These are phyloP conservation scores for Nitzschia palea DNA, from an alignment of 108 stramenopile genomes.

Conservation along the genomic window DNA sequence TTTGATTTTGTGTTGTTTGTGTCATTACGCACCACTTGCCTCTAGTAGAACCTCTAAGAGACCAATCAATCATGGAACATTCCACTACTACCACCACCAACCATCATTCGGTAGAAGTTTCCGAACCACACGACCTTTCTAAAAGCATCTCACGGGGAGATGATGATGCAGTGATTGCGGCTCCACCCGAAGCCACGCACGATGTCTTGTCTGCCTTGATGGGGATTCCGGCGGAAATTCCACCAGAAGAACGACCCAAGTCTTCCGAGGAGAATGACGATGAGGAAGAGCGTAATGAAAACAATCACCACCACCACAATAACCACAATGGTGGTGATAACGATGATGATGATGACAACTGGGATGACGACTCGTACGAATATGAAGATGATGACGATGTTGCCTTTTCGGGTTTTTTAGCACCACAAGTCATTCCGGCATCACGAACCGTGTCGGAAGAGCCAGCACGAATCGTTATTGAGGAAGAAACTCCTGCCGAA, in stretches of 20 bases:
- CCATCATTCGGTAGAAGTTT: not conserved
- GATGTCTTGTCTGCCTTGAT: not conserved
- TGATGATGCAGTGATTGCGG: slow-evolving; percentile 34
- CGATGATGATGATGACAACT: slow-evolving; percentile 46
- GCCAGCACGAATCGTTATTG: slow-evolving; percentile 38
- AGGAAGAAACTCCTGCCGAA: slow-evolving; percentile 6
- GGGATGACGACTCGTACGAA: slow-evolving; percentile 67
- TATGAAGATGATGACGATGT: slow-evolving; percentile 86
- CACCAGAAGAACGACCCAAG: slow-evolving; percentile 13
- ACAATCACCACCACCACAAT: slow-evolving; percentile 1
- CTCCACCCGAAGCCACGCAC: slow-evolving; percentile 15
- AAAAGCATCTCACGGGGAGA: slow-evolving; percentile 1
- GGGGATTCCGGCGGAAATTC: slow-evolving; percentile 29
- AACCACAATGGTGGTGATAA: too few relatives aligned
- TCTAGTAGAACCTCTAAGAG: too few relatives aligned
- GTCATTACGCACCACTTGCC: too few relatives aligned
- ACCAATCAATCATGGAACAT: too few relatives aligned
- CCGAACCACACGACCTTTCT: not conserved
- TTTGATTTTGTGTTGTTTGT: too few relatives aligned
- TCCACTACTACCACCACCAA: not conserved
- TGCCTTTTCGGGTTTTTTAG: slow-evolving; percentile 74
- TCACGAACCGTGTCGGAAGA: slow-evolving; percentile 15
- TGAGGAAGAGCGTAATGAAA: slow-evolving; percentile 13
- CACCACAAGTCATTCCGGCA: slow-evolving; percentile 15
- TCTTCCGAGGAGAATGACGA: slow-evolving; percentile 3